Evolutionary conservation across 1,284 basidiomycete species (phyloP).

Genomic region (Puccinia hordei): DNA sequence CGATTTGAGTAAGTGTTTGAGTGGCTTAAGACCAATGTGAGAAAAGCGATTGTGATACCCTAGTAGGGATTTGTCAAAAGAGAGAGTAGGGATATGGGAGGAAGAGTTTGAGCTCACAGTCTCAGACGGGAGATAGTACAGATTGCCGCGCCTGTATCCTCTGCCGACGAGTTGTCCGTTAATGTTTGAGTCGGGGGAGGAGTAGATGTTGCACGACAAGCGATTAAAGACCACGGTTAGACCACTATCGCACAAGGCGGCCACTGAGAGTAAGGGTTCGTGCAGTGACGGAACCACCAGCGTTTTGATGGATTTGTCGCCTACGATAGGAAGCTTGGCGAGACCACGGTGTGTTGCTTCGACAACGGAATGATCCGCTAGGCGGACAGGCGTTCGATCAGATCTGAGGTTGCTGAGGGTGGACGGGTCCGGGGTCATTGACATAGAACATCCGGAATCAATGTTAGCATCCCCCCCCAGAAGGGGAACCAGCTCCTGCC

Average conservation of each 20-base stretch:
- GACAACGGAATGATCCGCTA: too few species aligned
- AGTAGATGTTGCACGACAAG: background rate
- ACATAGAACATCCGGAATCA: background rate
- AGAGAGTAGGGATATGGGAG: too few species aligned
- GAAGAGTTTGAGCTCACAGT: background rate
- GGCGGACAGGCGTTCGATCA: too few species aligned
- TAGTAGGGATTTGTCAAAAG: too few species aligned
- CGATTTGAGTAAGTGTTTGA: too few species aligned
- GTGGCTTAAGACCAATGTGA: too few species aligned
- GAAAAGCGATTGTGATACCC: too few species aligned
- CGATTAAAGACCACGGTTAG: background rate
- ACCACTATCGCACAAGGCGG: background rate
- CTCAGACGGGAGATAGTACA: constrained; percentile 1
- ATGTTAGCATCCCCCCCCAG: background rate
- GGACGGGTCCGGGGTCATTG: too few species aligned
- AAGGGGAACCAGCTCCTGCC: too few species aligned
- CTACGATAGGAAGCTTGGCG: background rate
- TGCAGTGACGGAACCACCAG: background rate
- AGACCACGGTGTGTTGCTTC: background rate
- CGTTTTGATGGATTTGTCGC: background rate
- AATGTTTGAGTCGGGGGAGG: background rate
- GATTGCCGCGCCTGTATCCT: background rate
- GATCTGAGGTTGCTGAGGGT: too few species aligned
- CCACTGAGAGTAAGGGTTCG: background rate
- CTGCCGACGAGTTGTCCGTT: background rate